These are phyloP conservation scores for Calonectria crousiana DNA, from an alignment of 2,329 filamentous ascomycete species.

Conservation along the genomic window DNA sequence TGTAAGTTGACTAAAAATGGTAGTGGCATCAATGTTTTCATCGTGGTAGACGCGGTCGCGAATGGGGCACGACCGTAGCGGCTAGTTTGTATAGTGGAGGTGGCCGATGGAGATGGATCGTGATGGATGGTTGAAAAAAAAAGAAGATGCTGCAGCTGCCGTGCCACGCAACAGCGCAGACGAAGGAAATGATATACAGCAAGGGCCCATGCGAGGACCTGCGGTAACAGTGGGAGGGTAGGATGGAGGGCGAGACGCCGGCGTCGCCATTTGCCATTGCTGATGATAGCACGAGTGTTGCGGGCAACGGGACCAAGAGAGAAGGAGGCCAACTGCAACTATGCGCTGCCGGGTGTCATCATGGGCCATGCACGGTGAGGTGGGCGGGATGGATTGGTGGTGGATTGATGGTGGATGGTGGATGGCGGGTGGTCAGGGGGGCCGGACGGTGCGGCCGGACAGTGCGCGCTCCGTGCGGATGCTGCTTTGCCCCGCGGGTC, in stretches of 20 bases:
- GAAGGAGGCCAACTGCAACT: slow-evolving; percentile 40
- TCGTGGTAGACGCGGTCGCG: not conserved
- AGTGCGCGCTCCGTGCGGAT: slow-evolving; percentile 21
- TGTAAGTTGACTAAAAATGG: not conserved
- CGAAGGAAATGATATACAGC: slow-evolving; percentile 7
- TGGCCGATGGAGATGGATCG: slow-evolving; percentile 8
- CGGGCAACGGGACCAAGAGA: slow-evolving; percentile 6
- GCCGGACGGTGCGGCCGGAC: slow-evolving; percentile 32
- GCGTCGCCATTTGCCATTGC: slow-evolving; percentile 7
- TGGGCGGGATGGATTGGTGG: slow-evolving; percentile 32
- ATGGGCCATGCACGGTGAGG: slow-evolving; percentile 41
- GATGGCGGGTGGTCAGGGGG: not conserved
- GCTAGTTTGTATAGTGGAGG: slow-evolving; percentile 15
- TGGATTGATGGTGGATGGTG: not conserved
- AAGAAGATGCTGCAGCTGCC: slow-evolving; percentile 18
- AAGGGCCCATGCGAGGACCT: not conserved
- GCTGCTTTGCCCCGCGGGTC: not conserved
- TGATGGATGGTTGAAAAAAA: slow-evolving; percentile 13
- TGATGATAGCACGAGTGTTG: not conserved
- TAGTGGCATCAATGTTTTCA: slow-evolving; percentile 2
- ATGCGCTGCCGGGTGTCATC: slow-evolving; percentile 36
- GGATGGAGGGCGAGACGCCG: not conserved
- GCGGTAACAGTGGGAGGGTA: not conserved
- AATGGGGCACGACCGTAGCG: slow-evolving; percentile 14
- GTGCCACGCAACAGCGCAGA: slow-evolving; percentile 22